Evolutionary conservation across 108 stramenopile genomes (phyloP).

Genomic region (Discostella pseudostelligera): DNA sequence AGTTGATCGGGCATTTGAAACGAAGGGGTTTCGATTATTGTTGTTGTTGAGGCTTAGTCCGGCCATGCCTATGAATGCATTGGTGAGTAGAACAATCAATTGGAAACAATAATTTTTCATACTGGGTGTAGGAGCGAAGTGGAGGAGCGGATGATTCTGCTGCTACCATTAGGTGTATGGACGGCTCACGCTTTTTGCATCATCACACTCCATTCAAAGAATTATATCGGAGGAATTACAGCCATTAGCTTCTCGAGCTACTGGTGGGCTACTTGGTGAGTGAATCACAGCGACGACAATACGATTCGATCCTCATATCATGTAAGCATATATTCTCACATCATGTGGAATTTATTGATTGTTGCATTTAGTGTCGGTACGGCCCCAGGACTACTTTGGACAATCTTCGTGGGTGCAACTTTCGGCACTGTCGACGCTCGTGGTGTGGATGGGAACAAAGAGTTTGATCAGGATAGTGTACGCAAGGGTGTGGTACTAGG

Average conservation of each 20-base stretch:
- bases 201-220: conserved; percentile 1
- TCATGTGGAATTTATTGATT: no score
- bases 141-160: no score
- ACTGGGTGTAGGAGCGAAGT: no score
- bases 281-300: no score
- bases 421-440: conserved; percentile 22
- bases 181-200: no score
- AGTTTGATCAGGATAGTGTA: conserved; percentile 24
- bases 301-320: neutral
- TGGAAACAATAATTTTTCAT: no score
- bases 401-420: conserved; percentile 43
- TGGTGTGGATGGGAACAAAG: conserved; percentile 42
- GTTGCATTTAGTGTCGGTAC: conserved; percentile 18
- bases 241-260: conserved; percentile 30
- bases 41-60: conserved; percentile 41
- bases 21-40: conserved; percentile 45
- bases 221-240: conserved; percentile 51
- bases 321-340: neutral
- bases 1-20: conserved; percentile 45
- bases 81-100: conserved; percentile 25
- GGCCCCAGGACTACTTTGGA: conserved; percentile 34
- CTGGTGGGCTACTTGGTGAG: conserved; percentile 41
- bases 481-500: conserved; percentile 36
- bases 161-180: no score
- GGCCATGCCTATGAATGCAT: conserved; percentile 47